A percentile compares a stretch with the other conserved stretches of the same genome.
Conservation (phyloP, 805 yeast genomes). For the Yamadazyma sp. region DNA sequence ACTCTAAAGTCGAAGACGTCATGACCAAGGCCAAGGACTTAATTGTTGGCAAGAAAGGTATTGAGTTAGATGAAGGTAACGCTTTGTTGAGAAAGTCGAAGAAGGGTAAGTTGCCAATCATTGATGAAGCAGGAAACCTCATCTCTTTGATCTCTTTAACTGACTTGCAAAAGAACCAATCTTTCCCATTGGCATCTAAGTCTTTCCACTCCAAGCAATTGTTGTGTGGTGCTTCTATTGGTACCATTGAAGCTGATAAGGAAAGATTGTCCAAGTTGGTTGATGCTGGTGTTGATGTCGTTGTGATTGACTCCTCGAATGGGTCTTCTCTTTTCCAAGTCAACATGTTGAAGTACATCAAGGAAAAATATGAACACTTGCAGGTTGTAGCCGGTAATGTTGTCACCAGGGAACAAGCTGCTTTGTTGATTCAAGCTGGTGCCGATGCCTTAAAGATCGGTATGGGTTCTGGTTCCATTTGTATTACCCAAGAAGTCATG, state of each 20-base stretch:
- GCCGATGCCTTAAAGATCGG: conserved; percentile 98
- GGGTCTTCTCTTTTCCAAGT: conserved; percentile 96
- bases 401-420: conserved; percentile 98
- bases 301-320: conserved; percentile 92
- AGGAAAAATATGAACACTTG: conserved; percentile 71
- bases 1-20: conserved; percentile 63
- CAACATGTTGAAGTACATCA: conserved; percentile 90
- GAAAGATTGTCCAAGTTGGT: conserved; percentile 81
- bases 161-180: conserved; percentile 93
- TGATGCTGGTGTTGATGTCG: conserved; percentile 96
- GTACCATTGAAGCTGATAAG: conserved; percentile 88
- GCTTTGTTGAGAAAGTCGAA: conserved; percentile 86
- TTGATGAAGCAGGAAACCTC: conserved; percentile 72
- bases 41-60: conserved; percentile 80
- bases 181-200: conserved; percentile 93
- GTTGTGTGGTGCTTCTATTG: conserved; percentile 98
- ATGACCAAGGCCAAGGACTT: conserved; percentile 91
- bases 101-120: conserved; percentile 96
- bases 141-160: conserved; percentile 91
- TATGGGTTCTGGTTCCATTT: conserved; percentile 99
- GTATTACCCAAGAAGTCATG: conserved; percentile 99
- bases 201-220: conserved; percentile 91
- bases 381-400: conserved; percentile 97
- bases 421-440: conserved; percentile 89
- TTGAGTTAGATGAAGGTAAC: conserved; percentile 83